phyloP scores from a whole-genome alignment of 805 yeast genomes.

The Kodamaea restingae region DNA sequence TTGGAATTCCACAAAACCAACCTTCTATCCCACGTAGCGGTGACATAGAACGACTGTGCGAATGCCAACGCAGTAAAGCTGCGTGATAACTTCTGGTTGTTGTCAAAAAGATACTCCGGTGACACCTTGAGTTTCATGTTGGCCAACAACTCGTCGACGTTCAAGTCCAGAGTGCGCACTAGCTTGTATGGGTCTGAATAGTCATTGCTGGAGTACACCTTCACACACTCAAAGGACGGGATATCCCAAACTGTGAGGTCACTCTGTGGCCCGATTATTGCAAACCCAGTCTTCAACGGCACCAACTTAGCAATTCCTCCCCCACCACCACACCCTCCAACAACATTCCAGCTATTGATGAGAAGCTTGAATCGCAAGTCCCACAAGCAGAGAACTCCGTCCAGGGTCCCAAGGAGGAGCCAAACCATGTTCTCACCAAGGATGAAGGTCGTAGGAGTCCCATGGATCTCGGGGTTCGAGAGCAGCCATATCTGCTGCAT shows the following conservation, averaged over 20 bases:
- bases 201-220: neutral
- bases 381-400: constrained; percentile 77
- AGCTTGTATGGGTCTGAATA: neutral
- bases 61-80: constrained; percentile 13
- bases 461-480: constrained; percentile 59
- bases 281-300: constrained; percentile 20
- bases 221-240: constrained; percentile 42
- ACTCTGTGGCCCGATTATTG: constrained; percentile 66
- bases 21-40: constrained; percentile 26
- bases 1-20: constrained; percentile 27
- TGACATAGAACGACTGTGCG: constrained; percentile 14
- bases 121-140: neutral
- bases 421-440: constrained; percentile 54
- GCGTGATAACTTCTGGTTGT: neutral
- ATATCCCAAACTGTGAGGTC: constrained; percentile 71
- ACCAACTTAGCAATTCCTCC: neutral
- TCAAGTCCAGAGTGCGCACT: constrained; percentile 27
- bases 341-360: constrained; percentile 59
- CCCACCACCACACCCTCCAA: constrained; percentile 17
- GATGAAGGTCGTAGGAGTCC: constrained; percentile 58
- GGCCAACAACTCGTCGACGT: constrained; percentile 13
- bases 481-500: constrained; percentile 43
- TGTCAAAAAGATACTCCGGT: neutral
- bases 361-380: constrained; percentile 65
- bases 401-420: constrained; percentile 69